Base-by-base conservation (phyloP, 2,329 filamentous ascomycete species). In the Aphanoascus verrucosus region DNA sequence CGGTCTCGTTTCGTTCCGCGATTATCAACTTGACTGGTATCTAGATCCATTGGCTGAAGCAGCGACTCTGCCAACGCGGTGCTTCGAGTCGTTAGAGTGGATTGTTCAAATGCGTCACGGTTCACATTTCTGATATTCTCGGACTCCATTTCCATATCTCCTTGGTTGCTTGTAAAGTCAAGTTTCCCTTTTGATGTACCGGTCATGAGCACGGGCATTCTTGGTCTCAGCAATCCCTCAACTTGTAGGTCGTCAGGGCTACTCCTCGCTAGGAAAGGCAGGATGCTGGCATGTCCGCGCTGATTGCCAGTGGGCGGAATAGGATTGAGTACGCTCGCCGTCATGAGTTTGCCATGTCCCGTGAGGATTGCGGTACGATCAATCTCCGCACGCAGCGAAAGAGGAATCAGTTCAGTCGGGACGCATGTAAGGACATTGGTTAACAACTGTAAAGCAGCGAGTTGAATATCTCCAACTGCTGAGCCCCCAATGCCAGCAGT, bases 271-370 rank as follows among this genome's bases (percentile, higher is more conserved):
- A 96, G 72, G 61, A 94, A 86, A 0, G 91, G 90, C 46, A 95
- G 69, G 46, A 95, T 84, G 65, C 84, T 93, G 28, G 85, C 77
- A 56, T 82, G 80, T 49, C 80, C 78, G 38, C 71, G 73, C 58
- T 80, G 74, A 41, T 83, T 79, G 64, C 82, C 77, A 62, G 79
- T 73, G 63, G 82, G 74, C 57, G 81, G 72, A 67, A 83, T 80
- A 0, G 88, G 87, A 67, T 93, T 88, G 55, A 96, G 73, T 11
- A 94, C 82, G 65, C 88, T 91, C 5, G 88, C 82, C 9, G 93
- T 64, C 78, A 96, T 86, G 41, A 86, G 84, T 32, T 83, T 75
- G 63, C 82, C 83, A 65, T 84, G 77, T 55, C 77, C 76, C 4
- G 76, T 79, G 19, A 95, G 71, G 53, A 95, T 84, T 17, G 88